These are phyloP conservation scores for Rhynchosporium graminicola DNA, from an alignment of 2,329 filamentous ascomycete genomes.

Conservation along the genomic window DNA sequence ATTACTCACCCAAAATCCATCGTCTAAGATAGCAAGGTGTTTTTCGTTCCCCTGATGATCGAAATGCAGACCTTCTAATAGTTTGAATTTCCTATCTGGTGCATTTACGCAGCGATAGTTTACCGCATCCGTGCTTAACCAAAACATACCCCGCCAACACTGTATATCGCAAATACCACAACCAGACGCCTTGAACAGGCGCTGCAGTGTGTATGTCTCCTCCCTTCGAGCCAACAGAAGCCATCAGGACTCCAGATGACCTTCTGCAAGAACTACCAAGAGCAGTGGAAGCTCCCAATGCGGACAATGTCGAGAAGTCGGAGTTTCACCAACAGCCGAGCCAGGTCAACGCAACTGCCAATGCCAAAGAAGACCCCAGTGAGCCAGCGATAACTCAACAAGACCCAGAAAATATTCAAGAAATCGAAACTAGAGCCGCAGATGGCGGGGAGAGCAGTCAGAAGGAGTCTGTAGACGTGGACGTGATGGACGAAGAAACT, in stretches of 20 bases:
- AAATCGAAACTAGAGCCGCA: background rate
- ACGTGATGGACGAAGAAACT: conserved; percentile 1
- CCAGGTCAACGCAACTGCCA: background rate
- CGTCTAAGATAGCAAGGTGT: conserved; percentile 13
- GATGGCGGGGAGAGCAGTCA: background rate
- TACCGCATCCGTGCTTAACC: background rate
- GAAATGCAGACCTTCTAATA: background rate
- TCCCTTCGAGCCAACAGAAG: conserved; percentile 35
- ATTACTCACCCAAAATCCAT: conserved; percentile 1
- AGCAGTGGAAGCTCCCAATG: conserved; percentile 14
- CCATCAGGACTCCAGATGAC: conserved; percentile 32
- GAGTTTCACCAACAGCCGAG: background rate
- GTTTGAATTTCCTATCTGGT: background rate
- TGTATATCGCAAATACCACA: conserved; percentile 7
- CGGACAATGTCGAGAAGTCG: background rate
- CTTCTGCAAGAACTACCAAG: conserved; percentile 20
- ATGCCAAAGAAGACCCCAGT: conserved; percentile 1
- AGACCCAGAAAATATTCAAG: conserved; percentile 10
- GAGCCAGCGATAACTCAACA: background rate
- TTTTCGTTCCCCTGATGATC: conserved; percentile 1
- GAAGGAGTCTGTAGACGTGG: background rate
- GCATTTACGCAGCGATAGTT: background rate
- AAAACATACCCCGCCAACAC: conserved; percentile 37
- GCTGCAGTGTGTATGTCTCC: conserved; percentile 40
- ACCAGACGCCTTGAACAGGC: conserved; percentile 35